Conservation (phyloP, 1,139 yeast genomes). For the Diutina siamensis region DNA sequence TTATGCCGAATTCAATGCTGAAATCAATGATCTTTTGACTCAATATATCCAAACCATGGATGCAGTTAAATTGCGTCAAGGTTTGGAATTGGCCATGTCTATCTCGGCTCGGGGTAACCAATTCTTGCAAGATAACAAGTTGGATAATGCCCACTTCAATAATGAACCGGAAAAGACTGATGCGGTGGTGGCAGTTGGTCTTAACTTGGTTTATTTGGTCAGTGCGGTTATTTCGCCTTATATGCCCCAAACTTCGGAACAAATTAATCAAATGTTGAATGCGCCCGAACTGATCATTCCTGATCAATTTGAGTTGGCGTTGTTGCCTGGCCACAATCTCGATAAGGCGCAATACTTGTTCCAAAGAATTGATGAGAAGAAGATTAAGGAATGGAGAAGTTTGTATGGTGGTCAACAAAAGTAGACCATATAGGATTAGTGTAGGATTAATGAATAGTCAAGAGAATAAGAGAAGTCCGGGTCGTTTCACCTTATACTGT, state of each 20-base stretch:
- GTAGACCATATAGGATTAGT: too few relatives aligned
- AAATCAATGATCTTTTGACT: conserved; percentile 48
- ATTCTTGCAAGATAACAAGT: conserved; percentile 89
- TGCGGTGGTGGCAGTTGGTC: conserved; percentile 86
- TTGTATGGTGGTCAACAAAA: conserved; percentile 68
- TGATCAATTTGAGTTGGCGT: conserved; percentile 56
- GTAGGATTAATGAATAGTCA: too few relatives aligned
- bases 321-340: conserved; percentile 75
- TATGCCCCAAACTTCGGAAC: conserved; percentile 74
- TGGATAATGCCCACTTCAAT: conserved; percentile 76
- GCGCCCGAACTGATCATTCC: conserved; percentile 74
- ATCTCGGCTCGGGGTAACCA: conserved; percentile 88
- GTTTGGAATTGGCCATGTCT: conserved; percentile 84
- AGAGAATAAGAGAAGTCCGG: too few relatives aligned
- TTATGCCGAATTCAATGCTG: conserved; percentile 40
- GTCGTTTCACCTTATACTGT: too few relatives aligned
- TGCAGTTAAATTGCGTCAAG: conserved; percentile 70
- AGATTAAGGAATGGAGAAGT: conserved; percentile 78
- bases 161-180: conserved; percentile 74
- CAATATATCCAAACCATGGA: conserved; percentile 68
- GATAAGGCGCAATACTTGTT: conserved; percentile 88
- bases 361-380: conserved; percentile 81
- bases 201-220: conserved; percentile 76
- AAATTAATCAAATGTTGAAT: conserved; percentile 68
- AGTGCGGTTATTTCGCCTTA: conserved; percentile 75